Base-by-base conservation (phyloP, 2,329 filamentous ascomycete species). In the Aureobasidium melanogenum region DNA sequence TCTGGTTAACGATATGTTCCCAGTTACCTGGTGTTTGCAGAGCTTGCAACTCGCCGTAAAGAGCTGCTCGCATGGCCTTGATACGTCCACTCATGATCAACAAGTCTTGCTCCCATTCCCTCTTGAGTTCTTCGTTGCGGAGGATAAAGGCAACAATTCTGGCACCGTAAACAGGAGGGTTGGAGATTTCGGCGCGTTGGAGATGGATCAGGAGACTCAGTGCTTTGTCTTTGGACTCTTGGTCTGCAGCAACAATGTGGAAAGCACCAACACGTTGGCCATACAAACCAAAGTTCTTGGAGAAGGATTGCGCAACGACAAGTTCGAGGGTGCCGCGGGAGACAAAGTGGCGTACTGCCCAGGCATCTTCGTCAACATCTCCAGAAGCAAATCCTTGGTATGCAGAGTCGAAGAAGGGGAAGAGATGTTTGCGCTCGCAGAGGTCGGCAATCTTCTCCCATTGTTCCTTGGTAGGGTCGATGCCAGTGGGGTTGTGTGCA, bases 141-240 rank as follows among this genome's bases (percentile, higher is more conserved):
- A 97, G 81, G 7, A 96, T 82, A 22, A 84, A 84, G 68, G 84
- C 84, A 22, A 88, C 92, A 67, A 97, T 91, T 66, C 88, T 85
- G 3, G 91, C 91, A 61, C 92, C 92, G 72, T 96, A 96, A 28
- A 91, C 84, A 3, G 92, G 92, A 52, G 92, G 91, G 74, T 96
- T 97, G 30, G 88, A 93, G 76, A 97, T 96, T 77, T 97, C 92
- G 43, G 89, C 93, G 62, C 93, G 87, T 79, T 96, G 91, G 58
- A 97, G 83, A 70, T 96, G 89, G 67, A 90, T 87, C 22, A 97
- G 82, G 76, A 97, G 92, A 24, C 88, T 91, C 44, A 86, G 84
- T 62, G 96, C 85, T 66, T 91, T 74, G 17, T 88, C 87, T 60
- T 88, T 83, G 22, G 83, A 65, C 0, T 82, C 81, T 0, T 90